Conservation (phyloP, 345 rosid genomes). For the Heritiera fomes region DNA sequence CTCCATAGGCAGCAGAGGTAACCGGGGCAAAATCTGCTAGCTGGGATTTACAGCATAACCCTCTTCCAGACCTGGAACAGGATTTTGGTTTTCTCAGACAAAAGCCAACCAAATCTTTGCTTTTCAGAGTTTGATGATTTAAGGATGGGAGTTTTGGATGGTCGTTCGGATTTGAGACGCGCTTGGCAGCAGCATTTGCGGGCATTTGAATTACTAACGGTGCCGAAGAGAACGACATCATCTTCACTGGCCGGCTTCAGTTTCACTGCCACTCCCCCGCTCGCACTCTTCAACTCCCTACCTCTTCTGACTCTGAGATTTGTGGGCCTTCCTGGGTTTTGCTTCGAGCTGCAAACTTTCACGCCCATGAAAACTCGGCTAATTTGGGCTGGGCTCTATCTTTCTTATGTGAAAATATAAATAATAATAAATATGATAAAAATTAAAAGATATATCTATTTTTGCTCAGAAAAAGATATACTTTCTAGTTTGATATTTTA, state of each 20-base stretch:
- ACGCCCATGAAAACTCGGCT: background rate
- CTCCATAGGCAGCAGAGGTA: slow-evolving; percentile 68
- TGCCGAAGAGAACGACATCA: slow-evolving; percentile 10
- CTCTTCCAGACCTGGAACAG: slow-evolving; percentile 20
- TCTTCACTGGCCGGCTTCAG: background rate
- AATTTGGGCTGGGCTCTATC: background rate
- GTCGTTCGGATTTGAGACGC: background rate
- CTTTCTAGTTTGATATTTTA: too few species aligned
- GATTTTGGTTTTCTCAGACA: slow-evolving; percentile 21
- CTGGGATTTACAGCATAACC: slow-evolving; percentile 52
- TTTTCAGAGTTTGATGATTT: background rate
- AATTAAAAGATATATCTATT: too few species aligned
- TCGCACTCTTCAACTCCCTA: background rate
- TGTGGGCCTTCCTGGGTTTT: background rate
- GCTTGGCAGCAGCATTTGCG: background rate
- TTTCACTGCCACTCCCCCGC: background rate
- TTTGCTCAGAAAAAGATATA: too few species aligned
- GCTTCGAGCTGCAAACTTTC: background rate
- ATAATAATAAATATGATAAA: too few species aligned
- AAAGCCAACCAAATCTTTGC: background rate
- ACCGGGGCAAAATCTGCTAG: slow-evolving; percentile 61
- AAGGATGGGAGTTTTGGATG: background rate
- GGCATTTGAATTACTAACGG: slow-evolving; percentile 1
- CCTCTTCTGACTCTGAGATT: background rate
- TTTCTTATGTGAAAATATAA: too few species aligned